Conservation (phyloP, 2,329 filamentous ascomycete genomes). For the Aureobasidium melanogenum region DNA sequence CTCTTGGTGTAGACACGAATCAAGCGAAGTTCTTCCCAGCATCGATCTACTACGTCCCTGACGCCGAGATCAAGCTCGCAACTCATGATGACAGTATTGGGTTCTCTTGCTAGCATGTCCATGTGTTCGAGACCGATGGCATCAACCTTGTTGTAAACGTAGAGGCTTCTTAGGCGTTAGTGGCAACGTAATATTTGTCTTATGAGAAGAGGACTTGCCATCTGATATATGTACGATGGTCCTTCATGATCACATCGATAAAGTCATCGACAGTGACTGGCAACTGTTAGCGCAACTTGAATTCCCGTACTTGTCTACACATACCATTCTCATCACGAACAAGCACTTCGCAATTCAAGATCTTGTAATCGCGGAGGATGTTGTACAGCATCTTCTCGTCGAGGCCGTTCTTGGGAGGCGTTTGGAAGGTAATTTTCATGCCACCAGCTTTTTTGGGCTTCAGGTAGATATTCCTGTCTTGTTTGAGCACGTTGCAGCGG, state of each 20-base stretch:
- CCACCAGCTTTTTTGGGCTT: conserved; percentile 93
- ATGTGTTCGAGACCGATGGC: conserved; percentile 87
- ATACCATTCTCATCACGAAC: conserved; percentile 80
- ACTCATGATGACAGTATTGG: conserved; percentile 91
- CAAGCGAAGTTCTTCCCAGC: conserved; percentile 85
- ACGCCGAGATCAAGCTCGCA: conserved; percentile 94
- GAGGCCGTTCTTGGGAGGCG: conserved; percentile 69
- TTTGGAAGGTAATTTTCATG: conserved; percentile 96
- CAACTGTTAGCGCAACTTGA: conserved; percentile 10
- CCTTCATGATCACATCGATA: conserved; percentile 99
- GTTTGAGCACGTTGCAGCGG: neutral
- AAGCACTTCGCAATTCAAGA: conserved; percentile 93
- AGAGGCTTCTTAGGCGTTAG: conserved; percentile 51
- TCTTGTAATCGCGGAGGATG: conserved; percentile 96
- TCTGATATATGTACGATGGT: conserved; percentile 94
- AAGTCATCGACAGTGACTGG: conserved; percentile 89
- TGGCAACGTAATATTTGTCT: neutral
- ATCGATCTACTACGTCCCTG: conserved; percentile 84
- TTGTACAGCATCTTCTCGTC: conserved; percentile 99
- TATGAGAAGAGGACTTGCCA: conserved; percentile 35
- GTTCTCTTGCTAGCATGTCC: conserved; percentile 83
- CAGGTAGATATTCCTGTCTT: conserved; percentile 80
- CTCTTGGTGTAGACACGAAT: conserved; percentile 92
- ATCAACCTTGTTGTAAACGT: conserved; percentile 99
- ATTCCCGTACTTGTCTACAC: neutral